phyloP scores from a whole-genome alignment of 2,329 filamentous ascomycete species.

The Paradendryphiella salina region DNA sequence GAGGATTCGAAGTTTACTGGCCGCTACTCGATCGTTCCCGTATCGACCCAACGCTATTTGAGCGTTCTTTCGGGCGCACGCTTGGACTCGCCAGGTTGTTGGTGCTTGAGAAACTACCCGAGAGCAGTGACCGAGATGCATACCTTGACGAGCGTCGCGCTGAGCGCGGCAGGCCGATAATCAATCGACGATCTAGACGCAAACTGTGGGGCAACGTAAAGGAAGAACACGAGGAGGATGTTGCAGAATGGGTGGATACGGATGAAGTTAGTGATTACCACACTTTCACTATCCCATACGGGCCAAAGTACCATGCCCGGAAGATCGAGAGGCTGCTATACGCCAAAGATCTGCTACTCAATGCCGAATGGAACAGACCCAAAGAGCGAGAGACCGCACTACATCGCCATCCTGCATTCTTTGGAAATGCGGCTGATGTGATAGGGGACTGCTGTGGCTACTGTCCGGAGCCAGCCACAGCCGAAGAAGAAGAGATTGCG shows the following conservation, averaged over 20 bases:
- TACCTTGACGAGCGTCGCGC: conserved; percentile 71
- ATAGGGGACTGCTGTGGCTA: conserved; percentile 80
- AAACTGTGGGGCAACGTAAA: conserved; percentile 71
- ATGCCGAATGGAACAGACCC: conserved; percentile 80
- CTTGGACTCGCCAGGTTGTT: conserved; percentile 77
- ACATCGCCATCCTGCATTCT: conserved; percentile 84
- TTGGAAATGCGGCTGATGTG: conserved; percentile 71
- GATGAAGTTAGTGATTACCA: conserved; percentile 80
- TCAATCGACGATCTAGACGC: conserved; percentile 51
- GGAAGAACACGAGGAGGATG: conserved; percentile 74
- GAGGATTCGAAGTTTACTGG: conserved; percentile 85
- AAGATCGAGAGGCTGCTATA: conserved; percentile 82
- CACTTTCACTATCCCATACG: conserved; percentile 67
- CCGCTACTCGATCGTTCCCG: conserved; percentile 71
- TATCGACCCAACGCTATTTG: conserved; percentile 84
- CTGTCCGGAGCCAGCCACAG: conserved; percentile 70
- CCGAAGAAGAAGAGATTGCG: conserved; percentile 71
- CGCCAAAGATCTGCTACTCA: conserved; percentile 77
- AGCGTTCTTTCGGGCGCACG: conserved; percentile 75
- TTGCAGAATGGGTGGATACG: conserved; percentile 79
- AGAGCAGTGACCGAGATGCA: conserved; percentile 65
- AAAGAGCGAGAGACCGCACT: conserved; percentile 75
- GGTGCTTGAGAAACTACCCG: conserved; percentile 77
- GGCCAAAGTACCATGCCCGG: conserved; percentile 58
- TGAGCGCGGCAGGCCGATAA: conserved; percentile 70